Evolutionary conservation across 805 yeast genomes (phyloP), one percentile per base, ranked within the genome.

Genomic region (Starmerella geochares): DNA sequence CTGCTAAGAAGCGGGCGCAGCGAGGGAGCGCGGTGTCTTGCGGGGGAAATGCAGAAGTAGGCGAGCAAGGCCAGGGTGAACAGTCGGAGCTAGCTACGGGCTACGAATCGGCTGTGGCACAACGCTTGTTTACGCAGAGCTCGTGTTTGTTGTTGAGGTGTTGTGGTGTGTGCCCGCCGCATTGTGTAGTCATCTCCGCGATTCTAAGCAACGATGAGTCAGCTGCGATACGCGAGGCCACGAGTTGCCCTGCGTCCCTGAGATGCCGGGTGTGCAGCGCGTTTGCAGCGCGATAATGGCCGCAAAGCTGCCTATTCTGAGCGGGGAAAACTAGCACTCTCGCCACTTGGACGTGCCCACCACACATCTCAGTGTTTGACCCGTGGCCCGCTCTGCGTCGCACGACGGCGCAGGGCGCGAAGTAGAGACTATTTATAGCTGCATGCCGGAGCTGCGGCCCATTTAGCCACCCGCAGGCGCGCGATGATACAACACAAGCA

Each of bases 111-210:
- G 36, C 36, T 5, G 19, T 10, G 19, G 20, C 8, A 32, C n/a
- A 17, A 17, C 36, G 36, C 36, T n/a, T 32, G 20, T 32, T 32
- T 32, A 32, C 36, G 19, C 36, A 5, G 10, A 6, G 36, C 36
- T 32, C 36, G 36, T 32, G 36, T 32, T 32, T 32, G 36, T 32
- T 32, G 36, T 32, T 32, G n/a, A 32, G 36, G 19, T 32, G 20
- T 29, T 29, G 32, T 29, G 32, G 32, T 29, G 32, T 10, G 32
- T 6, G 36, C 36, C 36, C 20, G 36, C 36, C 36, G 36, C 36
- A 32, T 32, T 29, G 36, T 20, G 36, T 32, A 32, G 36, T 32
- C 36, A 32, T 32, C 36, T 32, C 36, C 36, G 21, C 36, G 20
- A 32, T 32, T 13, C 20, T 20, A 32, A 32, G 36, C 36, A 32